These are phyloP conservation scores for Auricularia cornea DNA, from an alignment of 768 basidiomycete species.

Conservation along the genomic window DNA sequence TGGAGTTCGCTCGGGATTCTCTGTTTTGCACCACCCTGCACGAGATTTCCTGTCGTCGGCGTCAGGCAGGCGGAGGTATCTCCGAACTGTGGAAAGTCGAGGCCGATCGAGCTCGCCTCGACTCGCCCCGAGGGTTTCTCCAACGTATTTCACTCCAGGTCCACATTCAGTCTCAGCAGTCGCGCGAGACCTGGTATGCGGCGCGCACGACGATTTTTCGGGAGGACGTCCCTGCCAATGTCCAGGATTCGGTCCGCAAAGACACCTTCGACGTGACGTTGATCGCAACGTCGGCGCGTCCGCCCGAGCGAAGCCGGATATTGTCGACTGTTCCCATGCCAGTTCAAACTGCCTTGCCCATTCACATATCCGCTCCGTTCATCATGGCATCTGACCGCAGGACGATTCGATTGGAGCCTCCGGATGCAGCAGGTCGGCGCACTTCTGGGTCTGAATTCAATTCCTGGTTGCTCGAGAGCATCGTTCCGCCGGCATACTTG, in stretches of 20 bases:
- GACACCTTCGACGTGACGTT: neutral
- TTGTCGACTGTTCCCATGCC: neutral
- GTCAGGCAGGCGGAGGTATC: slow-evolving; percentile 10
- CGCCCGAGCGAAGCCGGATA: neutral
- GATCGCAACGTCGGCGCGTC: neutral
- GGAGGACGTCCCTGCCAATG: neutral
- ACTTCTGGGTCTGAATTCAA: slow-evolving; percentile 1
- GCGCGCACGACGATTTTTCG: neutral
- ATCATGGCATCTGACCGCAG: neutral
- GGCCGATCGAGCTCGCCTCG: neutral
- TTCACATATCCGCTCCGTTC: neutral
- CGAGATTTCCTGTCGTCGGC: slow-evolving; percentile 20
- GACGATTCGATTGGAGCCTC: slow-evolving; percentile 1
- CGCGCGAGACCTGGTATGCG: neutral
- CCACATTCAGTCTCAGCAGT: too few relatives aligned
- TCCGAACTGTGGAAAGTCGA: slow-evolving; percentile 23
- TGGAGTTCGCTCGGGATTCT: slow-evolving; percentile 24
- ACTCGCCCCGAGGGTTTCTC: neutral
- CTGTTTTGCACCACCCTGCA: slow-evolving; percentile 35
- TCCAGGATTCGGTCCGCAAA: neutral
- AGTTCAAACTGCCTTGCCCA: neutral
- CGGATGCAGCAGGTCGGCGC: neutral
- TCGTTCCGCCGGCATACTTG: neutral
- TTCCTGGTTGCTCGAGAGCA: neutral
- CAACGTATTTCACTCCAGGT: too few relatives aligned